These are phyloP conservation scores for Pelomyxa schiedti DNA, from an alignment of 78 protist species.

Conservation along the genomic window DNA sequence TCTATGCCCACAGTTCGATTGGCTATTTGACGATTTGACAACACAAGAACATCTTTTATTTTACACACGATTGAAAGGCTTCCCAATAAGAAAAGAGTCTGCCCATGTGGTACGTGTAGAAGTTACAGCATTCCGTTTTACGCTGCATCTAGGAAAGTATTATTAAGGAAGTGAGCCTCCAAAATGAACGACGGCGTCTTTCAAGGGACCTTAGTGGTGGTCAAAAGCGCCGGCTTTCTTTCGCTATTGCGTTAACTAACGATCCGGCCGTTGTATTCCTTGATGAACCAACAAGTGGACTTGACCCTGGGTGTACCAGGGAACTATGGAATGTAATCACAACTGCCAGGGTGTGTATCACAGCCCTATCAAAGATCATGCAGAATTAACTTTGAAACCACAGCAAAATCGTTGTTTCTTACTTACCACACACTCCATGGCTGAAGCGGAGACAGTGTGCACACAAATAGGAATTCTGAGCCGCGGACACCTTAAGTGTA, in stretches of 20 bases:
- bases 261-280: conserved; percentile 26
- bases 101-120: no score
- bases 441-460: conserved; percentile 72
- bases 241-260: conserved; percentile 50
- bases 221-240: conserved; percentile 45
- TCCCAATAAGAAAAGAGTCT: background rate
- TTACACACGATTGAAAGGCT: conserved; percentile 12
- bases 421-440: conserved; percentile 77
- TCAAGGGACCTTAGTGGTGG: conserved; percentile 59
- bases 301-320: conserved; percentile 55
- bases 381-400: background rate
- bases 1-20: conserved; percentile 49
- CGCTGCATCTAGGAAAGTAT: no score
- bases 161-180: no score
- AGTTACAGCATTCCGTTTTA: no score
- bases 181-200: no score
- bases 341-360: conserved; percentile 2
- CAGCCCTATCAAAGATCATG: background rate
- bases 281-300: conserved; percentile 65
- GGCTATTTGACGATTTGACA: conserved; percentile 29
- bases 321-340: conserved; percentile 39
- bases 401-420: conserved; percentile 24
- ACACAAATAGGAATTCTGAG: conserved; percentile 46
- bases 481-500: conserved; percentile 30
- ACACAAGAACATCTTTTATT: conserved; percentile 20